Conservation (phyloP, 257 asterid genomes). For the Cynanchum wilfordii region DNA sequence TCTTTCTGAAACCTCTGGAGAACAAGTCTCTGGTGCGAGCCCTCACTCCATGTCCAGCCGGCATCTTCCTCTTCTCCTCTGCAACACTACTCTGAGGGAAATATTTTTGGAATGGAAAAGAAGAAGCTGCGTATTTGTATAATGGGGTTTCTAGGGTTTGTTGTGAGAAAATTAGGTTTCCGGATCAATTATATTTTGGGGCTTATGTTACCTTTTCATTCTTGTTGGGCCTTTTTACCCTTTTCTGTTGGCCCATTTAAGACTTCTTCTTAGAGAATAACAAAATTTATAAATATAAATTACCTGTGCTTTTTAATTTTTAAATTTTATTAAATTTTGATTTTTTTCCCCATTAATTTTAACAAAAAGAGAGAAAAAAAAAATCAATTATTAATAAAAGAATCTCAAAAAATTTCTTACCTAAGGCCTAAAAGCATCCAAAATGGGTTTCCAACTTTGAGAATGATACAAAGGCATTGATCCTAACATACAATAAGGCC, state of each 20-base stretch:
- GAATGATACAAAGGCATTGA: no score
- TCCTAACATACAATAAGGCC: no score
- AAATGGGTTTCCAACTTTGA: no score
- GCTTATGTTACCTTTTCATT: not conserved
- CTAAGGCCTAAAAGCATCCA: no score
- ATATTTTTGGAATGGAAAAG: not conserved
- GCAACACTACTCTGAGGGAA: not conserved
- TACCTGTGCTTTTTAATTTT: no score
- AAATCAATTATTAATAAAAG: no score
- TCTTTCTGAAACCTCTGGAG: constrained; percentile 37
- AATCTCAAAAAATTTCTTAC: no score
- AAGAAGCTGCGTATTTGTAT: not conserved
- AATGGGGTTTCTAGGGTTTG: not conserved
- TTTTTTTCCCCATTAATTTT: no score
- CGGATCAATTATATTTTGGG: not conserved
- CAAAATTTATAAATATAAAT: no score
- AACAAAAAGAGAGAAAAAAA: no score
- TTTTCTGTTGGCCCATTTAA: not conserved
- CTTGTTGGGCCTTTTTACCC: not conserved
- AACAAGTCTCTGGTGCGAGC: constrained; percentile 34
- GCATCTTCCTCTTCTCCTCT: constrained; percentile 24
- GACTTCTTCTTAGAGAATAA: no score
- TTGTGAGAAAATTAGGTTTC: not conserved
- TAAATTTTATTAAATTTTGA: no score
- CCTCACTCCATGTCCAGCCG: constrained; percentile 46